Conservation (phyloP, 495 filamentous ascomycete species). For the Copromyces sp. region DNA sequence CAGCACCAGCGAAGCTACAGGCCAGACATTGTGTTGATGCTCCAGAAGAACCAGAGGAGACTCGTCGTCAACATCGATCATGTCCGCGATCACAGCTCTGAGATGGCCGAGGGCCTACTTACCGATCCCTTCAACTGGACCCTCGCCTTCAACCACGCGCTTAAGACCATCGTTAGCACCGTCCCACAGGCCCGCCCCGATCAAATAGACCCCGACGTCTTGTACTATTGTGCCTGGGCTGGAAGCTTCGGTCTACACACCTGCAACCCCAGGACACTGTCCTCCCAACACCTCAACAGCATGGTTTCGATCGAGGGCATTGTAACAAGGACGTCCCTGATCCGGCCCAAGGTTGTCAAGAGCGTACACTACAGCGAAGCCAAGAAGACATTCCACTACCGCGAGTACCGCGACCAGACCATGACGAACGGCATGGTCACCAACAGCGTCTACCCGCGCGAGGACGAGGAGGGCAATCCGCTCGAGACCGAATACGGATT, state of each 20-base stretch:
- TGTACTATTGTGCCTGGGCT: constrained; percentile 91
- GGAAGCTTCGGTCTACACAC: constrained; percentile 92
- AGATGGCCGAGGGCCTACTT: constrained; percentile 81
- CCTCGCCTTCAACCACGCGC: constrained; percentile 75
- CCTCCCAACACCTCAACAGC: constrained; percentile 78
- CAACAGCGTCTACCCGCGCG: constrained; percentile 84
- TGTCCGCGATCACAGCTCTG: constrained; percentile 78
- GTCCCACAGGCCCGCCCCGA: constrained; percentile 50
- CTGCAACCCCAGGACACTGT: constrained; percentile 88
- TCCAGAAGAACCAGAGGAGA: constrained; percentile 73
- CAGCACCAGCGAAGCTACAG: constrained; percentile 62
- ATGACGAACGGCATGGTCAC: constrained; percentile 85
- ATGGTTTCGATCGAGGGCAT: constrained; percentile 98
- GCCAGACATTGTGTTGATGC: constrained; percentile 83
- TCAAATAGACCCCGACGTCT: constrained; percentile 39
- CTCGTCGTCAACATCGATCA: constrained; percentile 87
- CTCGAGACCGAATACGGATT: constrained; percentile 93
- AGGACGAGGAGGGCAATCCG: constrained; percentile 74
- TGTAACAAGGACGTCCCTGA: constrained; percentile 89
- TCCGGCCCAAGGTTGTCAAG: constrained; percentile 92
- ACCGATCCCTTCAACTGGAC: constrained; percentile 80
- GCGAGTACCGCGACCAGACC: constrained; percentile 90
- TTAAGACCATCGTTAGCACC: constrained; percentile 77
- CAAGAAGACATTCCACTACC: constrained; percentile 69
- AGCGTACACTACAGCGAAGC: constrained; percentile 92